Conservation (phyloP, 139 green algal species). For the Micromonas commoda region DNA sequence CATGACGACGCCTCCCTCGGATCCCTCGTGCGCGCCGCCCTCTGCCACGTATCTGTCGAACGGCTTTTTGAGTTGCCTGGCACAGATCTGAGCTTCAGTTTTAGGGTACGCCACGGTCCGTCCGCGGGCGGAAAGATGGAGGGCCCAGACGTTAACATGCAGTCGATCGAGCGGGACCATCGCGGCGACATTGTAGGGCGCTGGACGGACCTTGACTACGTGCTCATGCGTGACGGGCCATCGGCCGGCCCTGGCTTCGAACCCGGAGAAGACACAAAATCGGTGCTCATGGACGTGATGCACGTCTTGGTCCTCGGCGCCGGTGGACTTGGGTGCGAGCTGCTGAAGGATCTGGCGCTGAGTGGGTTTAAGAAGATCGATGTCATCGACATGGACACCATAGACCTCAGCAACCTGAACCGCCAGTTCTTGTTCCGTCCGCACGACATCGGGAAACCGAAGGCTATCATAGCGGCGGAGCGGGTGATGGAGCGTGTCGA, state of each 20-base stretch:
- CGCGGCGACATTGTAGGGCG: not conserved
- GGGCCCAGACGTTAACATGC: not conserved
- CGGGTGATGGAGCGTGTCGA: conserved; percentile 71
- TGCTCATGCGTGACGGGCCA: conserved; percentile 67
- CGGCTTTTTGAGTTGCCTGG: too few relatives aligned
- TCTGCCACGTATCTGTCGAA: too few relatives aligned
- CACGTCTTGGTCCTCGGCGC: conserved; percentile 85
- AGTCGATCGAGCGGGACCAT: not conserved
- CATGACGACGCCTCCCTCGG: too few relatives aligned
- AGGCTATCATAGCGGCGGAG: conserved; percentile 83
- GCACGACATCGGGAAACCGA: conserved; percentile 87
- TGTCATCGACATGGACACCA: conserved; percentile 99
- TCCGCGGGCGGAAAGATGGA: too few relatives aligned
- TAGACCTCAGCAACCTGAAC: conserved; percentile 98
- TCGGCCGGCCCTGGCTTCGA: conserved; percentile 82
- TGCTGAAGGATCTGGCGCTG: conserved; percentile 96
- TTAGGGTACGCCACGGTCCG: not conserved
- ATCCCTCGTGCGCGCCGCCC: too few relatives aligned
- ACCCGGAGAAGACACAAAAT: conserved; percentile 31
- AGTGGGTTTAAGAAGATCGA: conserved; percentile 92
- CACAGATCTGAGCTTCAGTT: too few relatives aligned
- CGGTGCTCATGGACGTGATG: conserved; percentile 31
- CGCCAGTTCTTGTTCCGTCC: conserved; percentile 96
- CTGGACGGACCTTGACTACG: not conserved
- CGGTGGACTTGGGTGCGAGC: conserved; percentile 95